Base-by-base conservation (phyloP, 2,329 filamentous ascomycete genomes). In the Cladosporium cucumerinum region DNA sequence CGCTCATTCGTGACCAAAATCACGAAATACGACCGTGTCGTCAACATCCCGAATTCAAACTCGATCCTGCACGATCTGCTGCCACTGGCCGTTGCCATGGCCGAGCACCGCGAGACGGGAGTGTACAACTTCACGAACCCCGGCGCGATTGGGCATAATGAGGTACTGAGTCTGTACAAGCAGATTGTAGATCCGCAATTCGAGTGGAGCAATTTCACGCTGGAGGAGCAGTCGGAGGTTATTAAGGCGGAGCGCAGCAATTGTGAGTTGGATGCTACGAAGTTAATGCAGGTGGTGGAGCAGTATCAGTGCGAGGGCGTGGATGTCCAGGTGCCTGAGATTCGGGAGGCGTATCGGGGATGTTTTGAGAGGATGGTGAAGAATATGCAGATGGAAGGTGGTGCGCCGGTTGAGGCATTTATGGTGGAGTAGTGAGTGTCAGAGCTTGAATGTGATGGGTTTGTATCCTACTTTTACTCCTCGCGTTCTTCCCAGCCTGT, bases 121-220 rank as follows among this genome's bases (percentile, higher is more conserved):
- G 79, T 90, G 69, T 89, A 87, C 77, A 90, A 90, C 78, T 89
- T 89, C 75, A 89, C 87, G 66, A 90, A 89, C 77, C 87, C 87
- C 0, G 87, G 87, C 14, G 85, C 86, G 68, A 89, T 90, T 74
- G 87, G 86, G n/a, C 87, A 89, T 77, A 89, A 89, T 74, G 86
- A 89, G 76, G 86, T 90, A 7, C 79, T 90, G 46, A 70, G 78
- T 2, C 78, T 90, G 49, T 89, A 89, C 78, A 84, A 83, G 70
- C 82, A 89, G 67, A 86, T 87, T 68, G 83, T 90, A 43, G 82
- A 86, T 48, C 87, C 87, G 1, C 74, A 72, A 30, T 85, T 87
- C 70, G 81, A 79, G 48, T 89, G 86, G 86, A 82, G 84, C 79
- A 90, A 89, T 79, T 90, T 89, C 72, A 83, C 81, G 2, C 73